Percentiles rank a stretch among this genome's conserved stretches.
Conservation (phyloP, 305 asterid genomes). For the Ajuga reptans region DNA sequence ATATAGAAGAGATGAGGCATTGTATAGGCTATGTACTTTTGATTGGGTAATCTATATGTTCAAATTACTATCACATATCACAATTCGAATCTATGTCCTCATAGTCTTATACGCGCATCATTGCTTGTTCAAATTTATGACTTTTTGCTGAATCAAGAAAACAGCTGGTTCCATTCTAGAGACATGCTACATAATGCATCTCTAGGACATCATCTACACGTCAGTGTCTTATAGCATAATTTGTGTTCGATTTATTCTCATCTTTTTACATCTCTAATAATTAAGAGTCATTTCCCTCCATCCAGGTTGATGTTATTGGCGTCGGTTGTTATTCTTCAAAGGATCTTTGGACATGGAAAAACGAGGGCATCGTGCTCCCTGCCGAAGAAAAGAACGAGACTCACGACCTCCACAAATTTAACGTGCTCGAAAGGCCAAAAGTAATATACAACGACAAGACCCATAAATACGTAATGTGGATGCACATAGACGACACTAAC, state of each 20-base stretch:
- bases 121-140: neutral
- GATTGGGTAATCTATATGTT: neutral
- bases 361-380: conserved; percentile 80
- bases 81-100: neutral
- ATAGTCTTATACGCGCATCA: neutral
- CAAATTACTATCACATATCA: neutral
- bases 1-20: neutral
- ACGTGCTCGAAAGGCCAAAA: conserved; percentile 91
- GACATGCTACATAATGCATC: neutral
- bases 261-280: neutral
- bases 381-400: conserved; percentile 62
- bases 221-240: neutral
- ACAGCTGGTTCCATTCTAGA: neutral
- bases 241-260: conserved; percentile 1
- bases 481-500: conserved; percentile 84
- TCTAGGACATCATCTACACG: neutral
- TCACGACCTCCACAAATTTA: conserved; percentile 72
- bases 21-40: neutral
- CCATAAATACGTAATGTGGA: conserved; percentile 79
- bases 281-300: conserved; percentile 1
- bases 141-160: neutral
- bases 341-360: conserved; percentile 91
- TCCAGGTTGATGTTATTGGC: conserved; percentile 88
- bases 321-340: conserved; percentile 94
- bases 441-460: conserved; percentile 75